phyloP scores from a whole-genome alignment of 805 yeast species.

The Kluyveromyces aestuarii region DNA sequence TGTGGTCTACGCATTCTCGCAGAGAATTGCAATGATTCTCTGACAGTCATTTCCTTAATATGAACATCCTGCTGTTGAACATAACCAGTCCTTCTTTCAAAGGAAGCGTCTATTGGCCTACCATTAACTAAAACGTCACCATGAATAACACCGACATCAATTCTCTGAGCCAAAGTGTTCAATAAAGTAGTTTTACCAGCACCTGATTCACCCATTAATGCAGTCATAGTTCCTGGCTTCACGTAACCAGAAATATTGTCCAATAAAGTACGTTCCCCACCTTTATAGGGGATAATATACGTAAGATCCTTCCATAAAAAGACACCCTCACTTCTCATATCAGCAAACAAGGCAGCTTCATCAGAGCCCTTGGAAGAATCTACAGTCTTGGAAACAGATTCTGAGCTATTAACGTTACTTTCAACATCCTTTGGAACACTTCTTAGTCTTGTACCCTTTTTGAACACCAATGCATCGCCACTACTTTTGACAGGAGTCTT shows the following conservation, averaged over 20 bases:
- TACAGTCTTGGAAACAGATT: conserved; percentile 2
- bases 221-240: conserved; percentile 50
- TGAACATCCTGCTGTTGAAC: conserved; percentile 51
- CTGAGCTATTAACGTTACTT: conserved; percentile 7
- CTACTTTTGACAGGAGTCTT: conserved; percentile 23
- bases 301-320: conserved; percentile 28
- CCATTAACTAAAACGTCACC: conserved; percentile 53
- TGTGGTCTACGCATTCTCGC: conserved; percentile 45
- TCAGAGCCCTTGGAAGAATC: conserved; percentile 4
- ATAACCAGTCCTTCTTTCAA: conserved; percentile 46
- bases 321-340: conserved; percentile 22
- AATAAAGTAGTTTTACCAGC: conserved; percentile 55
- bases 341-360: conserved; percentile 15
- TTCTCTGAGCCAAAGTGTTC: conserved; percentile 44
- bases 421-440: conserved; percentile 12
- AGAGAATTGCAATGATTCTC: conserved; percentile 36
- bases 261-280: conserved; percentile 43
- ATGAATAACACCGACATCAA: conserved; percentile 43
- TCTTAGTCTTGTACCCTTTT: conserved; percentile 36
- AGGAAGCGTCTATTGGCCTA: conserved; percentile 38
- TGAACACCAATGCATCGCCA: conserved; percentile 38
- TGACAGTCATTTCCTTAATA: conserved; percentile 30
- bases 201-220: conserved; percentile 58
- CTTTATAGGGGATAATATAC: conserved; percentile 28
- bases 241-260: conserved; percentile 37